Conservation (phyloP, 208 protist species). For the Trypanosoma lewisi region DNA sequence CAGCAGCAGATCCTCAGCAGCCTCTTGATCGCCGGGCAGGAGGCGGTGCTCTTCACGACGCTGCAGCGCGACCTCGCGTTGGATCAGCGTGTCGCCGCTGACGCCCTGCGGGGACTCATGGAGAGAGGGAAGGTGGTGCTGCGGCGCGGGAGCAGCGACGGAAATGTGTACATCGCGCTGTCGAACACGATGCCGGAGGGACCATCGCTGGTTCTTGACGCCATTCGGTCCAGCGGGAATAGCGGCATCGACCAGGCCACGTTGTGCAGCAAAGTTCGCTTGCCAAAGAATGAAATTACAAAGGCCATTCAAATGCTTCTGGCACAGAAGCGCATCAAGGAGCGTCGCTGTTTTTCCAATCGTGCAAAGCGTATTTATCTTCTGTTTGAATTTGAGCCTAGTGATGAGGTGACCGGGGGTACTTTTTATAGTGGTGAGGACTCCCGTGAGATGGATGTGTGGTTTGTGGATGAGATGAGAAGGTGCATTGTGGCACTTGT, state of each 20-base stretch:
- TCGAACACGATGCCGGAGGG: slow-evolving; percentile 58
- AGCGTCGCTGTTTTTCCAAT: slow-evolving; percentile 79
- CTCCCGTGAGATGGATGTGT: slow-evolving; percentile 61
- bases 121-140: slow-evolving; percentile 48
- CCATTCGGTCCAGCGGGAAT: slow-evolving; percentile 60
- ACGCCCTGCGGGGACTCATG: slow-evolving; percentile 54
- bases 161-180: slow-evolving; percentile 54
- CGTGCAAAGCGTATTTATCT: slow-evolving; percentile 81
- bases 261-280: slow-evolving; percentile 45
- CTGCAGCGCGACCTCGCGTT: slow-evolving; percentile 45
- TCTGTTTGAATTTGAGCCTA: slow-evolving; percentile 77
- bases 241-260: slow-evolving; percentile 74
- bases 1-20: slow-evolving; percentile 44
- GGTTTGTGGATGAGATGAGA: slow-evolving; percentile 77
- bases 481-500: slow-evolving; percentile 60
- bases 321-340: slow-evolving; percentile 62
- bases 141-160: slow-evolving; percentile 39
- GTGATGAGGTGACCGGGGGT: slow-evolving; percentile 71
- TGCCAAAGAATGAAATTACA: slow-evolving; percentile 65
- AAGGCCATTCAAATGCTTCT: slow-evolving; percentile 64
- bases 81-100: slow-evolving; percentile 32
- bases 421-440: slow-evolving; percentile 81
- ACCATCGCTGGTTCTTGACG: slow-evolving; percentile 54
- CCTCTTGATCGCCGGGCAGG: slow-evolving; percentile 40
- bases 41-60: slow-evolving; percentile 39